phyloP scores from a whole-genome alignment of 1,139 yeast genomes.

The Saccharomyces hybrid region DNA sequence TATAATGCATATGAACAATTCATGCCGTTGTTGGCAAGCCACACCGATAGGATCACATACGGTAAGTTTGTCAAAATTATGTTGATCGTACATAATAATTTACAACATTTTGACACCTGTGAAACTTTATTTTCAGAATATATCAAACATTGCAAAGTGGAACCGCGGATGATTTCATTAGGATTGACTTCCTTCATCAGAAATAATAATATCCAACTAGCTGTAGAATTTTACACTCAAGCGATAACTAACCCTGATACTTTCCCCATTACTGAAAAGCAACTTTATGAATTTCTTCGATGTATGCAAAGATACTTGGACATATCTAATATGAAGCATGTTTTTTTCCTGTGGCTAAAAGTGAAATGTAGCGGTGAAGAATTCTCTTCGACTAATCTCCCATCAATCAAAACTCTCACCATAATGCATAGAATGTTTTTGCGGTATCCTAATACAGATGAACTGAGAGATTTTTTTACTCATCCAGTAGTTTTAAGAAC shows the following conservation, averaged over 20 bases:
- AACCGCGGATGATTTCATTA: constrained; percentile 16
- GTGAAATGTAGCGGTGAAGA: constrained; percentile 9
- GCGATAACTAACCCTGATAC: constrained; percentile 25
- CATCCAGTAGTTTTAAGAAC: constrained; percentile 10
- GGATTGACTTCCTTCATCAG: constrained; percentile 26
- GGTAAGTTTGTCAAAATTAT: constrained; percentile 12
- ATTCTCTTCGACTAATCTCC: constrained; percentile 4
- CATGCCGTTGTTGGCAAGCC: constrained; percentile 5
- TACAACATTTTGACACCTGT: constrained; percentile 19
- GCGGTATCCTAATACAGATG: constrained; percentile 8
- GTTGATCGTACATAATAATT: constrained; percentile 14
- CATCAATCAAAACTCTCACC: constrained; percentile 9
- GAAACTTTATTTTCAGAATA: constrained; percentile 26
- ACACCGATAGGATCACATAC: constrained; percentile 4
- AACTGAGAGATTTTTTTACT: constrained; percentile 11
- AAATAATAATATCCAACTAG: constrained; percentile 24
- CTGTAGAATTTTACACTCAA: constrained; percentile 28
- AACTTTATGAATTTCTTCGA: constrained; percentile 14
- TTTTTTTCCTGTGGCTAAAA: constrained; percentile 22
- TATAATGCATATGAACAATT: constrained; percentile 12
- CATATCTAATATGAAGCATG: constrained; percentile 15
- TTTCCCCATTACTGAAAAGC: constrained; percentile 18
- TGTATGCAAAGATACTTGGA: constrained; percentile 17
- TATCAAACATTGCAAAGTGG: constrained; percentile 18
- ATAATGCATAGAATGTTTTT: constrained; percentile 15